These are phyloP conservation scores for Roridomyces roridus DNA, from an alignment of 768 basidiomycete species.

Conservation along the genomic window DNA sequence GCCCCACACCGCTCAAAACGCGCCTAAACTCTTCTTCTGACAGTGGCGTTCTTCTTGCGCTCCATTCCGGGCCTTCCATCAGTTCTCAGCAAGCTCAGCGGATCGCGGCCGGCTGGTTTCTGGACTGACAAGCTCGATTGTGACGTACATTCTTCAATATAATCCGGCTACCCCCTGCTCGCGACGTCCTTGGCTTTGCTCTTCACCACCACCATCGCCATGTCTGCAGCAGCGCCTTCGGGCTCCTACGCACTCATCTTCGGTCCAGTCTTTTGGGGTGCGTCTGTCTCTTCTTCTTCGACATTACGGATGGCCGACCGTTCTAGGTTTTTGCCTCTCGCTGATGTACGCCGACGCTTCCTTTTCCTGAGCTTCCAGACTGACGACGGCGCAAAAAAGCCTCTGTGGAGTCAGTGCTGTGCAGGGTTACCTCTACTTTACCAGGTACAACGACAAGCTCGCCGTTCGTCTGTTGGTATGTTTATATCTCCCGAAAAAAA, in stretches of 20 bases:
- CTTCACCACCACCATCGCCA: not conserved
- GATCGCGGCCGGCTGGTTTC: no score
- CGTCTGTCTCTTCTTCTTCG: not conserved
- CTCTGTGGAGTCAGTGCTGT: conserved; percentile 17
- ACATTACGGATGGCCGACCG: not conserved
- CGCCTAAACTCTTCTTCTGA: not conserved
- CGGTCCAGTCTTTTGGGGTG: conserved; percentile 24
- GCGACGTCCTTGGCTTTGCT: not conserved
- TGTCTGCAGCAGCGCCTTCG: conserved; percentile 1
- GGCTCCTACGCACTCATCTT: conserved; percentile 14
- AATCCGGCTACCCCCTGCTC: no score
- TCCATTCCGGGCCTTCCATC: no score
- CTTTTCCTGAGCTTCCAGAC: not conserved
- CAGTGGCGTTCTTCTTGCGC: not conserved
- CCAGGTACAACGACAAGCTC: conserved; percentile 23
- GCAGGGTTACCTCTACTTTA: conserved; percentile 24
- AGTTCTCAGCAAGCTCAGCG: no score
- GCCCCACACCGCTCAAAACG: not conserved
- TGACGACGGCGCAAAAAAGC: not conserved
- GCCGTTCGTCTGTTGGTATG: conserved; percentile 10
- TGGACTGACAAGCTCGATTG: not conserved
- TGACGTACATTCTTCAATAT: no score
- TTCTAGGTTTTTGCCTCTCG: conserved; percentile 16
- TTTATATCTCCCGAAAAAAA: not conserved
- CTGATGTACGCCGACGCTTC: conserved; percentile 4